Evolutionary conservation across 768 basidiomycete species (phyloP).

Genomic region (Psilocybe subaeruginosa): DNA sequence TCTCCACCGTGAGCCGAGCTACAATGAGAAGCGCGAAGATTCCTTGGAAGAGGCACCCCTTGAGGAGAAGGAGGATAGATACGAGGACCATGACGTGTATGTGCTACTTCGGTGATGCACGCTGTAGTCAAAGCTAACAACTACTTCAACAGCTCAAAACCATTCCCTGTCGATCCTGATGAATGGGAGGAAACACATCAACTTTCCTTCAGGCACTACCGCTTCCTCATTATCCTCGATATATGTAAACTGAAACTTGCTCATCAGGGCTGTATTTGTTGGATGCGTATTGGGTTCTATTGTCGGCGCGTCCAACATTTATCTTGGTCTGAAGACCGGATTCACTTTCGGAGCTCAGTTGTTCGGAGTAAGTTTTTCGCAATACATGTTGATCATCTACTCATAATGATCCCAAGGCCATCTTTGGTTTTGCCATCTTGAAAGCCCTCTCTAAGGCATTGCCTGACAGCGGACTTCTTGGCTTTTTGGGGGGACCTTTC

Average conservation of each 20-base stretch:
- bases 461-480: constrained; percentile 48
- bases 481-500: constrained; percentile 57
- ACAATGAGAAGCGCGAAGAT: background rate
- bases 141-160: constrained; percentile 24
- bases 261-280: constrained; percentile 46
- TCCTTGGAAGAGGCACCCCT: background rate
- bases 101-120: background rate
- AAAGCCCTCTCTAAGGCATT: constrained; percentile 55
- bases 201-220: constrained; percentile 46
- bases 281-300: constrained; percentile 55
- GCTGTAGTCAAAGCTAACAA: background rate
- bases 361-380: constrained; percentile 48
- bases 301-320: constrained; percentile 66
- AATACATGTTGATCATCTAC: background rate
- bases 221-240: background rate
- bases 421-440: constrained; percentile 63
- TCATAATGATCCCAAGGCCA: constrained; percentile 34
- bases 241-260: background rate
- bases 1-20: background rate
- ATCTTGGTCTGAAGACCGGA: constrained; percentile 70
- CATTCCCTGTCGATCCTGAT: constrained; percentile 57
- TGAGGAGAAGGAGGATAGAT: background rate
- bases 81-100: constrained; percentile 4
- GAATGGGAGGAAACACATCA: constrained; percentile 52
- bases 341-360: constrained; percentile 67